Conservation (phyloP, 2,329 filamentous ascomycete species). For the Arthrobotrys musiformis region DNA sequence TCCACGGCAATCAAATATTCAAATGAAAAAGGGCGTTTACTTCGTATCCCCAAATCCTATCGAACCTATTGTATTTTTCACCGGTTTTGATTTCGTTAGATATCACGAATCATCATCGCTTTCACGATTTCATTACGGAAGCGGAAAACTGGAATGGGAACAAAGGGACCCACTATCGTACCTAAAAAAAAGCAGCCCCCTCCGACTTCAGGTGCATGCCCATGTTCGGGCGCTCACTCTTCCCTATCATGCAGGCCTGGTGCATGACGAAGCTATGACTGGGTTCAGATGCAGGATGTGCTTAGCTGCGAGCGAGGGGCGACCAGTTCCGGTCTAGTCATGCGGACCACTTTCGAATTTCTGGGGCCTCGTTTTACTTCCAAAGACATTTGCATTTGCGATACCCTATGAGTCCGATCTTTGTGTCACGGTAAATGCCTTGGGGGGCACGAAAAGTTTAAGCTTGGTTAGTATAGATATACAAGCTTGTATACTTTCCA, state of each 20-base stretch:
- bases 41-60: not conserved
- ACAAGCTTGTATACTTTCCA: no score
- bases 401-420: not conserved
- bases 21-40: no score
- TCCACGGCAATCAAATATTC: not conserved
- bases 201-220: constrained; percentile 27
- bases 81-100: constrained; percentile 1
- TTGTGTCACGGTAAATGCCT: constrained; percentile 2
- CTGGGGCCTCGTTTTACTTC: constrained; percentile 11
- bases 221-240: constrained; percentile 35
- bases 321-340: constrained; percentile 47
- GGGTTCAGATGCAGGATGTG: constrained; percentile 48
- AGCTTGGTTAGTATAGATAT: no score
- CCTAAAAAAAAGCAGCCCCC: constrained; percentile 20
- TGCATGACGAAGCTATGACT: constrained; percentile 55
- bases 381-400: constrained; percentile 22
- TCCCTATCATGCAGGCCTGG: constrained; percentile 45
- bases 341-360: constrained; percentile 47
- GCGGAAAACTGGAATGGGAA: not conserved
- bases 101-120: constrained; percentile 3
- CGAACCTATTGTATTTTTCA: constrained; percentile 22
- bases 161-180: constrained; percentile 3
- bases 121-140: not conserved
- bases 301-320: constrained; percentile 40
- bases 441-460: no score